Conservation (phyloP, 495 filamentous ascomycete genomes). For the Penicillium psychrofluorescens region DNA sequence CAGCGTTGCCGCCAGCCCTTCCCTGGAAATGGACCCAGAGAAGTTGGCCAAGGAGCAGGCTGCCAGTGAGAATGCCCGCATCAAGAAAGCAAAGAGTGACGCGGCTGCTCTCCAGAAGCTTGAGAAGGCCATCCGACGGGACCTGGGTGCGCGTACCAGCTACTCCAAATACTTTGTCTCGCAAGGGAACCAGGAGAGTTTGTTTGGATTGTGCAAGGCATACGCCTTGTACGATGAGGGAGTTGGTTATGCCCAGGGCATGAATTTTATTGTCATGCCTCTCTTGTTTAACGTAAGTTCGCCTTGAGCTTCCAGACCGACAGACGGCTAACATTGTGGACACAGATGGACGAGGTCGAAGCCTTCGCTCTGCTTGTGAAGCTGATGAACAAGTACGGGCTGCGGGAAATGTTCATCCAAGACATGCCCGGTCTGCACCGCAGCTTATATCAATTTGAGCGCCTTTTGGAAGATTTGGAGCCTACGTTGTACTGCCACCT, state of each 20-base stretch:
- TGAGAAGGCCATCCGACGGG: constrained; percentile 84
- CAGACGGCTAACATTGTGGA: constrained; percentile 1
- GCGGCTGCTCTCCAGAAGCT: constrained; percentile 64
- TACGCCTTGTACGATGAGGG: constrained; percentile 93
- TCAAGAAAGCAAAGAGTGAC: constrained; percentile 72
- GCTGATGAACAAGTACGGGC: constrained; percentile 92
- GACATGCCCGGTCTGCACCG: constrained; percentile 96
- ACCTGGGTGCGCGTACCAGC: constrained; percentile 87
- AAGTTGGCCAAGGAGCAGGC: constrained; percentile 58
- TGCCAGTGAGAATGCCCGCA: constrained; percentile 54
- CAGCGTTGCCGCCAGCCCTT: constrained; percentile 48
- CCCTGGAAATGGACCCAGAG: constrained; percentile 58
- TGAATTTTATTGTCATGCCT: constrained; percentile 99
- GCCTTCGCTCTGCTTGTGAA: constrained; percentile 89
- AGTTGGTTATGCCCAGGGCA: constrained; percentile 96
- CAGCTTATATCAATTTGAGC: constrained; percentile 90
- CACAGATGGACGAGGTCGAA: constrained; percentile 92
- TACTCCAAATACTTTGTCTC: constrained; percentile 89
- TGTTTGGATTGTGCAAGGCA: constrained; percentile 94
- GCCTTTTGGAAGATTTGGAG: constrained; percentile 88
- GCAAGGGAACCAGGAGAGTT: constrained; percentile 83
- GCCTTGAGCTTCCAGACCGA: constrained; percentile 1
- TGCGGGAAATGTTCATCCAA: constrained; percentile 88
- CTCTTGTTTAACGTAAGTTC: constrained; percentile 80
- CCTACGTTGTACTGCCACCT: constrained; percentile 94